These are phyloP conservation scores for Colletotrichum truncatum DNA, from an alignment of 2,329 filamentous ascomycete species.

Conservation along the genomic window DNA sequence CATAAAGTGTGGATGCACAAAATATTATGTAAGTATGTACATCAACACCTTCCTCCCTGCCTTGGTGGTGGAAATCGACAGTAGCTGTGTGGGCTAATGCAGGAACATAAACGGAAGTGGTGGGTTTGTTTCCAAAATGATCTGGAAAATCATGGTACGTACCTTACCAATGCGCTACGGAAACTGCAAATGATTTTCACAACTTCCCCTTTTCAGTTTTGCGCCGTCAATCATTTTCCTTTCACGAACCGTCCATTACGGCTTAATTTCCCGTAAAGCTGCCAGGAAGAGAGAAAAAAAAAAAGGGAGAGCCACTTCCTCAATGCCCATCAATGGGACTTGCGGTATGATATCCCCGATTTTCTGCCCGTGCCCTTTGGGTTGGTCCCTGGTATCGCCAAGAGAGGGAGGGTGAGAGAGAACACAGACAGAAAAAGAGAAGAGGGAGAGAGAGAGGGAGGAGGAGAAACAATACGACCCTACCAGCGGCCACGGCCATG, in stretches of 20 bases:
- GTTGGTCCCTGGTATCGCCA: not conserved
- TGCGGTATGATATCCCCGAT: not conserved
- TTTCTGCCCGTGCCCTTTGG: not conserved
- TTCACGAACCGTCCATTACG: constrained; percentile 16
- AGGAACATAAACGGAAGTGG: constrained; percentile 18
- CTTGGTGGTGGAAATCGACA: not conserved
- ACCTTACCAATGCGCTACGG: not conserved
- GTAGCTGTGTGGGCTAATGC: constrained; percentile 12
- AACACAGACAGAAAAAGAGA: not conserved
- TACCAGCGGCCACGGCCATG: not conserved
- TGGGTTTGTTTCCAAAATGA: constrained; percentile 18
- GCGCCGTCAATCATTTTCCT: constrained; percentile 12
- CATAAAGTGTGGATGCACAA: not conserved
- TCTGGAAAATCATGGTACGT: not conserved
- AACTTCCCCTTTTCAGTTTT: constrained; percentile 21
- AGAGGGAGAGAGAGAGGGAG: not conserved
- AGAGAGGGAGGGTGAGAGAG: not conserved
- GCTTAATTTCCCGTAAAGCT: constrained; percentile 24
- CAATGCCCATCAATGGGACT: constrained; percentile 7
- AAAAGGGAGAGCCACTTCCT: constrained; percentile 15
- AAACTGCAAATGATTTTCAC: constrained; percentile 14
- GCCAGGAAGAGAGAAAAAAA: not conserved
- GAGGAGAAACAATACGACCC: not conserved
- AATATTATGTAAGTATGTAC: not conserved
- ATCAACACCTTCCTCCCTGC: too few relatives aligned